phyloP scores from a whole-genome alignment of 306 rosid genomes.

The Carpinus fangiana region DNA sequence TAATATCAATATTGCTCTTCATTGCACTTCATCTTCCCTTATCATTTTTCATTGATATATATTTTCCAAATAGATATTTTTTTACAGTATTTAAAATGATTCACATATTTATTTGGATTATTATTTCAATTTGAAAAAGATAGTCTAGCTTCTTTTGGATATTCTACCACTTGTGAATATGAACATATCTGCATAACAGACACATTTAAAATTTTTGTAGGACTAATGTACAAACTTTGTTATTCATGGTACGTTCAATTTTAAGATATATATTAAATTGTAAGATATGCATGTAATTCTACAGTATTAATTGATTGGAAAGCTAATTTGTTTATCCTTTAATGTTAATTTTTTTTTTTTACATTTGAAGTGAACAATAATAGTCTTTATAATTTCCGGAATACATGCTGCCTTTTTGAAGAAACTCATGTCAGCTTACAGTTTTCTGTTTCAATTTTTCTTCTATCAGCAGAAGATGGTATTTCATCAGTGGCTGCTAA shows the following conservation, averaged over 20 bases:
- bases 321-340: not conserved
- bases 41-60: slow-evolving; percentile 16
- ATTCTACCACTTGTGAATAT: not conserved
- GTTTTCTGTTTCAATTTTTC: slow-evolving; percentile 1
- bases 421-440: not conserved
- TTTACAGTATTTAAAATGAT: not conserved
- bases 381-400: slow-evolving; percentile 11
- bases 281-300: not conserved
- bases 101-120: not conserved
- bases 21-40: slow-evolving; percentile 3
- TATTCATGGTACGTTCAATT: not conserved
- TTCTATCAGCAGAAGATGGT: slow-evolving; percentile 62
- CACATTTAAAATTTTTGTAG: not conserved
- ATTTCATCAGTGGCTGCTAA: slow-evolving; percentile 67
- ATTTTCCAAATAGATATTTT: not conserved
- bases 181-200: not conserved
- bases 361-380: not conserved
- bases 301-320: not conserved
- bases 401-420: not conserved
- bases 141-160: not conserved
- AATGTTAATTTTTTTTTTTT: not conserved
- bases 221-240: not conserved
- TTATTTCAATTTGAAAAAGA: not conserved
- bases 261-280: not conserved
- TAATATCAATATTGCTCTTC: slow-evolving; percentile 14